phyloP scores from a whole-genome alignment of 805 yeast genomes.

The Hanseniaspora guilliermondii region DNA sequence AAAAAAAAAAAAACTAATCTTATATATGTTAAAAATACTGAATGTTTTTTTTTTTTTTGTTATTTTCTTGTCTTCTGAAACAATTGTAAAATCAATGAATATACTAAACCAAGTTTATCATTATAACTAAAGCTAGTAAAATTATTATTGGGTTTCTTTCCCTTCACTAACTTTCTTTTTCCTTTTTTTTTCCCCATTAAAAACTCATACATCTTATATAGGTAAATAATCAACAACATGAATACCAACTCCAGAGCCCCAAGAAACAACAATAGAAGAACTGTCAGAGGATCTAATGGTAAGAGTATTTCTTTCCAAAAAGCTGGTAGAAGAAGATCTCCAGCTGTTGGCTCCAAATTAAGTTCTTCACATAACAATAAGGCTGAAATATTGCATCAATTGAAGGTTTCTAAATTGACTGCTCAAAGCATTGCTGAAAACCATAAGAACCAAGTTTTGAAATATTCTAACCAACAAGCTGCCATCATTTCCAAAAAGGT shows the following conservation, averaged over 20 bases:
- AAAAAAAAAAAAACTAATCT: too few species aligned
- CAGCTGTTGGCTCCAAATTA: constrained; percentile 23
- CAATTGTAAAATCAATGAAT: too few species aligned
- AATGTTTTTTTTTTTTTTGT: too few species aligned
- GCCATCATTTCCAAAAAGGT: constrained; percentile 55
- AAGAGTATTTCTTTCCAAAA: constrained; percentile 5
- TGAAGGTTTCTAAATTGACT: constrained; percentile 10
- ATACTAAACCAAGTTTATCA: background rate
- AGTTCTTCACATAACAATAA: constrained; percentile 21
- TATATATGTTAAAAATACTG: too few species aligned
- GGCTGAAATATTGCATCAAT: constrained; percentile 18
- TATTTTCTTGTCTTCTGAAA: too few species aligned
- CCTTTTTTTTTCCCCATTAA: background rate
- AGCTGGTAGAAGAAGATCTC: constrained; percentile 24
- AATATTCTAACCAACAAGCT: background rate
- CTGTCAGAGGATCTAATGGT: constrained; percentile 1
- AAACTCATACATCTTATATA: background rate
- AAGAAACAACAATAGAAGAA: background rate
- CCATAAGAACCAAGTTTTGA: constrained; percentile 21
- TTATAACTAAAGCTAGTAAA: background rate
- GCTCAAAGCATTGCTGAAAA: constrained; percentile 26
- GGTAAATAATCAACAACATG: background rate
- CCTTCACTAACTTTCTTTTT: background rate
- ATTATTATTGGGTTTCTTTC: too few species aligned
- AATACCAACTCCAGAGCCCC: background rate